Percentiles rank a stretch among this genome's conserved stretches.
These are phyloP conservation scores for Lasiosphaeriaceae sp. DNA, from an alignment of 495 filamentous ascomycete genomes.

Conservation along the genomic window DNA sequence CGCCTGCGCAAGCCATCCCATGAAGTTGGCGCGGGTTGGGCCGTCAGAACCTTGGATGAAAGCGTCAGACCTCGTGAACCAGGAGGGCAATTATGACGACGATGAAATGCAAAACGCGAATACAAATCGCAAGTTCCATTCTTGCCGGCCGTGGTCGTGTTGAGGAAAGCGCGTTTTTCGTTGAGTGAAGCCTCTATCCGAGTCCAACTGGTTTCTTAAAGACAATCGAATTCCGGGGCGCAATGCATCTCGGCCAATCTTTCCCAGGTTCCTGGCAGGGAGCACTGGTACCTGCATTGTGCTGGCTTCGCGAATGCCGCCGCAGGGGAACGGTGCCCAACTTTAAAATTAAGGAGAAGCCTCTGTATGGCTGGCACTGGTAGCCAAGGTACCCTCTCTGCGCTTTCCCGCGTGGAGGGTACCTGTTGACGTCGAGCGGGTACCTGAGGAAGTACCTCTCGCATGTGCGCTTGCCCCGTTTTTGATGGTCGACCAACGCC, in stretches of 20 bases:
- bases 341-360: slow-evolving; percentile 33
- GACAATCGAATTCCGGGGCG: not conserved
- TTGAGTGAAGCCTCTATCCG: not conserved
- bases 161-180: too few relatives aligned
- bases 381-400: slow-evolving; percentile 12
- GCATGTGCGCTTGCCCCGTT: slow-evolving; percentile 1
- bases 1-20: too few relatives aligned
- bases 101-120: too few relatives aligned
- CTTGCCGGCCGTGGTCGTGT: too few relatives aligned
- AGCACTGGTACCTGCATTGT: not conserved
- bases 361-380: slow-evolving; percentile 10
- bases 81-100: too few relatives aligned
- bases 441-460: slow-evolving; percentile 19
- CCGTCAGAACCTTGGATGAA: too few relatives aligned
- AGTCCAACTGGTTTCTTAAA: not conserved
- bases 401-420: slow-evolving; percentile 1
- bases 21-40: too few relatives aligned
- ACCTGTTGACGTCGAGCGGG: too few relatives aligned
- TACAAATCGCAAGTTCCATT: too few relatives aligned
- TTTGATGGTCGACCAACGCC: not conserved
- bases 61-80: too few relatives aligned
- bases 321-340: slow-evolving; percentile 12
- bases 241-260: not conserved
- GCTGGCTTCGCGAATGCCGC: slow-evolving; percentile 20
- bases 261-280: not conserved